Conservation (phyloP, 2,329 filamentous ascomycete genomes). For the Massarina eburnea region DNA sequence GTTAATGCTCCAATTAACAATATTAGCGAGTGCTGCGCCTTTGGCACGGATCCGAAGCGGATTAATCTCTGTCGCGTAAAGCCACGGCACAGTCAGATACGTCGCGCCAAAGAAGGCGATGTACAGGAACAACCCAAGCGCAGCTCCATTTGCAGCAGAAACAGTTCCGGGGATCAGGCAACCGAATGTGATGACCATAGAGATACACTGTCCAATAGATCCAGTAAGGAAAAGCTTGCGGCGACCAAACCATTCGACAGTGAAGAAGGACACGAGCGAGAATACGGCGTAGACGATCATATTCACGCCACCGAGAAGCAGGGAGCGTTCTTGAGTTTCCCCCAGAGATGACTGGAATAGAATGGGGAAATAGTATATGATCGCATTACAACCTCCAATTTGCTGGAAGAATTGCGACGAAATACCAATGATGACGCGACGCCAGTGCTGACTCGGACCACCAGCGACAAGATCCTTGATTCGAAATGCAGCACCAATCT, state of each 20-base stretch:
- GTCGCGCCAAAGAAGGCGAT: conserved; percentile 58
- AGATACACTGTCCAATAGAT: conserved; percentile 56
- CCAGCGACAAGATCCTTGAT: background rate
- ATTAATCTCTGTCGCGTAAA: conserved; percentile 55
- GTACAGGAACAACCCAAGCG: conserved; percentile 62
- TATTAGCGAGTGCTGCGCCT: conserved; percentile 52
- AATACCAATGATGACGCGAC: background rate
- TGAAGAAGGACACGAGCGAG: conserved; percentile 62
- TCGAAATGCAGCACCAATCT: background rate
- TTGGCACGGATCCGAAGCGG: conserved; percentile 53
- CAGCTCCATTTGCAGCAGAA: conserved; percentile 49
- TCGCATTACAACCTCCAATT: conserved; percentile 37
- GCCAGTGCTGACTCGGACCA: background rate
- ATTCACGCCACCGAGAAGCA: conserved; percentile 52
- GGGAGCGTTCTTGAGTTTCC: conserved; percentile 42
- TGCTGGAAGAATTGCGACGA: background rate
- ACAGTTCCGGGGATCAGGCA: conserved; percentile 42
- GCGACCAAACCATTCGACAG: conserved; percentile 63
- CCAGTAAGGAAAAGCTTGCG: conserved; percentile 46
- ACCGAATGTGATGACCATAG: conserved; percentile 44
- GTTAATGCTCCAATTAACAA: conserved; percentile 55
- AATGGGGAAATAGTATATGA: conserved; percentile 49
- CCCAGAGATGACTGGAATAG: conserved; percentile 55
- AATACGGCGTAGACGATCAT: conserved; percentile 60
- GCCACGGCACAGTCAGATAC: conserved; percentile 51